Evolutionary conservation across 306 rosid species (phyloP).

Genomic region (Bauhinia variegata): DNA sequence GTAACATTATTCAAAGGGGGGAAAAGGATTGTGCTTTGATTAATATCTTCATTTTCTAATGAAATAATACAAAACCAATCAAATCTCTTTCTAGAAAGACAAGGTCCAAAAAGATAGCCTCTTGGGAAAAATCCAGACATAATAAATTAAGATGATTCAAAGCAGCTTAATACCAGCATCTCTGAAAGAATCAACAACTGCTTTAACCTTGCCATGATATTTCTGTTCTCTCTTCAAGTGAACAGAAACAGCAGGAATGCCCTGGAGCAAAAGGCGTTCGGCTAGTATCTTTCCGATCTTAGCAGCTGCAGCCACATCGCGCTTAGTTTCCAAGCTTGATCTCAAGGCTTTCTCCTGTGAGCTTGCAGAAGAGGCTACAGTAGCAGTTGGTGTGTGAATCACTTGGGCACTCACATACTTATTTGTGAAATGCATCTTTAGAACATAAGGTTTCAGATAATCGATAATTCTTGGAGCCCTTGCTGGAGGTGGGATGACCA

Average conservation of each 20-base stretch:
- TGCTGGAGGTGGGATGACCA: too few relatives aligned
- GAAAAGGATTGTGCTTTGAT: too few relatives aligned
- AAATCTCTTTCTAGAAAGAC: background rate
- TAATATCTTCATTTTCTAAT: too few relatives aligned
- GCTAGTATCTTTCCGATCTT: conserved; percentile 84
- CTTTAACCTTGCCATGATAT: conserved; percentile 64
- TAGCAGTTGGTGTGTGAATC: conserved; percentile 80
- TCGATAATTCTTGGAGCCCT: conserved; percentile 59
- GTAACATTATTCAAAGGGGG: too few relatives aligned
- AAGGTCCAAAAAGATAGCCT: conserved; percentile 11
- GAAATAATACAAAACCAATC: too few relatives aligned
- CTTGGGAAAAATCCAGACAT: too few relatives aligned
- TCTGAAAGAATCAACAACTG: conserved; percentile 57
- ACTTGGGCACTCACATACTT: conserved; percentile 82
- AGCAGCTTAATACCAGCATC: conserved; percentile 75
- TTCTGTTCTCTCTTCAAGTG: conserved; percentile 64
- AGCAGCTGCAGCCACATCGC: conserved; percentile 90
- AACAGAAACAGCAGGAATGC: conserved; percentile 72
- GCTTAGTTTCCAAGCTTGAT: conserved; percentile 59
- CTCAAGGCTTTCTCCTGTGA: conserved; percentile 78
- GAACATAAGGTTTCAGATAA: conserved; percentile 81
- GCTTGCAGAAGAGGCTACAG: conserved; percentile 80
- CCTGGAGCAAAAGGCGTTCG: conserved; percentile 68
- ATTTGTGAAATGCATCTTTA: conserved; percentile 89
- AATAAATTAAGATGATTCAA: conserved; percentile 44